These are phyloP conservation scores for Tolypocladium paradoxum DNA, from an alignment of 2,329 filamentous ascomycete genomes.

Conservation along the genomic window DNA sequence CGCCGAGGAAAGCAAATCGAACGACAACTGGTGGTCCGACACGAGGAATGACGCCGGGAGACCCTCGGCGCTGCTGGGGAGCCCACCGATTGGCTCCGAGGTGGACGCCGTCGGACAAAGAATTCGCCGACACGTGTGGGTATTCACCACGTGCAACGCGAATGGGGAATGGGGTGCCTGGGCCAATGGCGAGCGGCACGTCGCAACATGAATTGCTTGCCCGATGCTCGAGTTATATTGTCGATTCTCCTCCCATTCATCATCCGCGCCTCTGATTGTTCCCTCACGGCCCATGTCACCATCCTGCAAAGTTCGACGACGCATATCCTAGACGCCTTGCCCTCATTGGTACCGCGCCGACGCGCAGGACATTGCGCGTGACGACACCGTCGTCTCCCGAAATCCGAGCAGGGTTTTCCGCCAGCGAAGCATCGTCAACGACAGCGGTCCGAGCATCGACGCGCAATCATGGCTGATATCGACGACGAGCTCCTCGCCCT, in stretches of 20 bases:
- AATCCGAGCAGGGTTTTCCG: not conserved
- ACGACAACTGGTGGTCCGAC: not conserved
- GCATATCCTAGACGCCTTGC: not conserved
- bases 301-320: not conserved
- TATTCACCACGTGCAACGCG: not conserved
- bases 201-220: not conserved
- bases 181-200: not conserved
- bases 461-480: slow-evolving; percentile 64
- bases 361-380: not conserved
- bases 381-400: not conserved
- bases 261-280: not conserved
- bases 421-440: not conserved
- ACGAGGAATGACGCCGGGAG: not conserved
- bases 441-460: not conserved
- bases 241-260: not conserved
- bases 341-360: not conserved
- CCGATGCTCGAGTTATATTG: not conserved
- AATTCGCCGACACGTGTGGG: not conserved
- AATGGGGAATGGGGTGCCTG: too few species aligned
- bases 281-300: not conserved
- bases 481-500: slow-evolving; percentile 91
- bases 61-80: not conserved
- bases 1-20: not conserved
- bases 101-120: not conserved
- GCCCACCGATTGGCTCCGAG: not conserved